Evolutionary conservation across 768 basidiomycete species (phyloP).

Genomic region (Mycena metata): DNA sequence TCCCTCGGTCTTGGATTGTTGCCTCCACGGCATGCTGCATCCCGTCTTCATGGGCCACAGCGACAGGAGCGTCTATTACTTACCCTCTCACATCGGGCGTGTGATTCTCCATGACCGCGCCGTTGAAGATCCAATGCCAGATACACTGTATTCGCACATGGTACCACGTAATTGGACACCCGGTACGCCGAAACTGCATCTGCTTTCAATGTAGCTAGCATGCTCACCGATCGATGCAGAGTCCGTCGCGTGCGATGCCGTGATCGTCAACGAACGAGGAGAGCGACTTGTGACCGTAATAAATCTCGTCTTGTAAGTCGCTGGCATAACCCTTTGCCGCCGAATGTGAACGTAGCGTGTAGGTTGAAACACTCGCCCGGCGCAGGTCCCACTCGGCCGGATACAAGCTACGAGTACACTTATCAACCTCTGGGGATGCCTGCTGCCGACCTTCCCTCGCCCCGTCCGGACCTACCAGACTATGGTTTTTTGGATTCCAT

Average conservation of each 20-base stretch:
- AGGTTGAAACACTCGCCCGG: conserved; percentile 29
- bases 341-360: conserved; percentile 34
- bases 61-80: conserved; percentile 47
- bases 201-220: neutral
- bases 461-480: neutral
- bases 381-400: conserved; percentile 12
- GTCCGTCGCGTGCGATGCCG: conserved; percentile 45
- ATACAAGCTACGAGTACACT: conserved; percentile 39
- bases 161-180: neutral
- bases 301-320: conserved; percentile 26
- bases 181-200: neutral
- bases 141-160: neutral
- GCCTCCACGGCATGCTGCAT: conserved; percentile 50
- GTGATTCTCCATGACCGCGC: conserved; percentile 37
- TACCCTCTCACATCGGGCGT: conserved; percentile 44
- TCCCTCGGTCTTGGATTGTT: conserved; percentile 52
- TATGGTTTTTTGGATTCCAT: conserved; percentile 35
- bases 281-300: conserved; percentile 23
- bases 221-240: neutral
- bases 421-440: conserved; percentile 31
- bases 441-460: neutral
- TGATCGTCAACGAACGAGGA: conserved; percentile 45
- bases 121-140: neutral
- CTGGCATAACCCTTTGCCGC: conserved; percentile 22
- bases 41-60: conserved; percentile 46